A percentile compares a stretch with the other conserved stretches of the same genome.
Conservation (phyloP, 805 yeast species). For the Metschnikowia lunata region DNA sequence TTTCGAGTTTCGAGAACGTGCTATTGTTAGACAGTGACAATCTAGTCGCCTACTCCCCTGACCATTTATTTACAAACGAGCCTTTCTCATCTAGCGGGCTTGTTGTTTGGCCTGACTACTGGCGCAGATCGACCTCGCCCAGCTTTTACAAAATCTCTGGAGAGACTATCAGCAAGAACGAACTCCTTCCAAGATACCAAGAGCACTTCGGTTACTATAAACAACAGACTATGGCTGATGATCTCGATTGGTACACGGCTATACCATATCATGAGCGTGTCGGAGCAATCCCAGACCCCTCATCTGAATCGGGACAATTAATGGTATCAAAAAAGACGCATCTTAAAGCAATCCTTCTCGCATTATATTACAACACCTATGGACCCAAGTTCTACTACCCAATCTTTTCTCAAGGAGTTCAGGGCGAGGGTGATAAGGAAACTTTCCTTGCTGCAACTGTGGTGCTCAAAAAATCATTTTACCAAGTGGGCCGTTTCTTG, state of each 20-base stretch:
- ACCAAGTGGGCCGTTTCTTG: constrained; percentile 51
- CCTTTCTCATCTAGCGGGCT: constrained; percentile 53
- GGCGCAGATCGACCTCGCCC: constrained; percentile 83
- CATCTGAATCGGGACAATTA: constrained; percentile 69
- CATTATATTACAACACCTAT: constrained; percentile 60
- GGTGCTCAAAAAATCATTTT: constrained; percentile 43
- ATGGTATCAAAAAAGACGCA: constrained; percentile 55
- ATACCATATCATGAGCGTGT: constrained; percentile 59
- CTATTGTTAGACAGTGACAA: constrained; percentile 74
- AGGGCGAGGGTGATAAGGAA: constrained; percentile 82
- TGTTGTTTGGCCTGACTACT: constrained; percentile 82
- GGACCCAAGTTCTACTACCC: constrained; percentile 42
- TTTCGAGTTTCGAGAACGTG: constrained; percentile 60
- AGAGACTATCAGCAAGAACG: constrained; percentile 27
- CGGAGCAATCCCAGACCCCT: constrained; percentile 65
- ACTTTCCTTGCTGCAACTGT: constrained; percentile 69
- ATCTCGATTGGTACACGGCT: constrained; percentile 7
- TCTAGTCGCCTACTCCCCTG: constrained; percentile 64
- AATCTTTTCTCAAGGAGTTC: constrained; percentile 41
- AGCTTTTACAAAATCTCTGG: constrained; percentile 66
- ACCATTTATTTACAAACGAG: constrained; percentile 49
- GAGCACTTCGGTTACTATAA: constrained; percentile 20
- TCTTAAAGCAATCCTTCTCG: constrained; percentile 51
- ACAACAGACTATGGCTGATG: constrained; percentile 5
- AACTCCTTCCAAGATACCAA: constrained; percentile 30